These are phyloP conservation scores for Avena insularis DNA, from an alignment of 176 grass and related monocot species.

Conservation along the genomic window DNA sequence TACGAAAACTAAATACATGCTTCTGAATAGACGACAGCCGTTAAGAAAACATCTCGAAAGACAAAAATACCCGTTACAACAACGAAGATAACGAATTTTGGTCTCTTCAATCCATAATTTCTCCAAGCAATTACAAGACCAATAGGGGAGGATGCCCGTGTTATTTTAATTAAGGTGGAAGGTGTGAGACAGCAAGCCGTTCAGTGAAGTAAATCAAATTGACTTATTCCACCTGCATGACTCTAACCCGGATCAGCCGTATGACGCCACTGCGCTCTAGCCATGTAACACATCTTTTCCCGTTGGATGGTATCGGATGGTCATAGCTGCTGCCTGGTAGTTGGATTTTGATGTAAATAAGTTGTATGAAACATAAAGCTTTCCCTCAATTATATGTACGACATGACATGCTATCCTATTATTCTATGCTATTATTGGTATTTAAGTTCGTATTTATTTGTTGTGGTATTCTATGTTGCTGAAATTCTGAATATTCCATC, in stretches of 20 bases:
- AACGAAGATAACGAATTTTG: not conserved
- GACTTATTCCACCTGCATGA: too few species aligned
- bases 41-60: not conserved
- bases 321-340: constrained; percentile 14
- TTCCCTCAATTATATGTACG: not conserved
- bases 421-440: constrained; percentile 15
- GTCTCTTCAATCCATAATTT: not conserved
- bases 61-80: not conserved
- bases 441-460: constrained; percentile 6
- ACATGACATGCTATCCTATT: not conserved
- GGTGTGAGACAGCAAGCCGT: too few species aligned
- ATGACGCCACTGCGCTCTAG: too few species aligned
- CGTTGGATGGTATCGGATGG: constrained; percentile 2
- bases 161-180: too few species aligned
- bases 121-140: not conserved
- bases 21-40: not conserved
- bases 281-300: not conserved
- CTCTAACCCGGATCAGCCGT: too few species aligned
- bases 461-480: constrained; percentile 1
- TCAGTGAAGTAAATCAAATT: too few species aligned
- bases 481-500: constrained; percentile 29
- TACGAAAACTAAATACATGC: not conserved
- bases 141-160: too few species aligned
- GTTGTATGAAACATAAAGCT: not conserved
- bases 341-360: constrained; percentile 21